Base-by-base conservation (phyloP, 441 rosid genomes). In the Gossypium laxum region DNA sequence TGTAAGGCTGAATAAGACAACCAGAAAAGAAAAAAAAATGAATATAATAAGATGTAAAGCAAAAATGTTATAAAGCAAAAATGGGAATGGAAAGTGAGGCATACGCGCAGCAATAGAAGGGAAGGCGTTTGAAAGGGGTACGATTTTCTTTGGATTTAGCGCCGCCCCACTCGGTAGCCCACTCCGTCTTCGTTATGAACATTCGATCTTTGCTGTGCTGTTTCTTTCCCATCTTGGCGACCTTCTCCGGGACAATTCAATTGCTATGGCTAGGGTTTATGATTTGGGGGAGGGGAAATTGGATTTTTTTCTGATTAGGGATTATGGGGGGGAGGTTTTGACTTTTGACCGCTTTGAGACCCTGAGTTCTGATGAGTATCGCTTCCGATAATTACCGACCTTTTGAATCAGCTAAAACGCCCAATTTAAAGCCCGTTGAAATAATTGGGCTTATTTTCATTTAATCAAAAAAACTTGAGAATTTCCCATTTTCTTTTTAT, bases 151-250 rank as follows among this genome's bases (percentile, higher is more conserved):
- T 94, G 67, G 92, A 85, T 80, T 94, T 94, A 69, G 97, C 96
- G 63, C 98, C 98, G 28, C 98, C 96, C 98, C 97, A 94, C 69
- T 94, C 98, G 21, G 97, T 94, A 69, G 96, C 96, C 98, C 96
- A 93, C 78, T 91, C 98, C 73, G 92, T 91, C 76, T 87, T 90
- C 63, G 97, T 93, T 67, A 91, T 89, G 85, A 43, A 91, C 97
- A 91, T 93, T 7, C 96, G 84, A 71, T 91, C 96, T 69, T 93
- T 90, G 83, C 96, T 91, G 78, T 93, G 97, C 81, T 91, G 96
- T 69, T 93, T 93, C 89, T 89, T 89, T 88, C 93, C 92, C 93
- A 89, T 90, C 77, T 75, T 72, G 60, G 32, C 52, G 67, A 54
- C 11, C 72, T 30, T 7, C 54, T 52, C 45, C 21, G 19, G 14